Conservation (phyloP, 2,329 filamentous ascomycete genomes). For the Claviceps paspali region DNA sequence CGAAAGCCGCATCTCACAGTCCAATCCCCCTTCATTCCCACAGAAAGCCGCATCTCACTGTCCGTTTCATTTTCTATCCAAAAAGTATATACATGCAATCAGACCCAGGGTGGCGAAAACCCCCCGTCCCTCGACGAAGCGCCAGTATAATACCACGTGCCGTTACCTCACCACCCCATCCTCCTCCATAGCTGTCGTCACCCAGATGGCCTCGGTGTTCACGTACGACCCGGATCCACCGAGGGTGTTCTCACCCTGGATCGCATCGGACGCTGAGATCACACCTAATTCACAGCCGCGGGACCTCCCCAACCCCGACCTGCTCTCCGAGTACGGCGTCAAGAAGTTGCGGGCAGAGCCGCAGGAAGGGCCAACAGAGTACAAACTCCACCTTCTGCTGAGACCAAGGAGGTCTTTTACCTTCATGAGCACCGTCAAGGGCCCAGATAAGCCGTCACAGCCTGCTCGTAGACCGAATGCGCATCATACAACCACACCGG, state of each 20-base stretch:
- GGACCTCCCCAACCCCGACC: conserved; percentile 17
- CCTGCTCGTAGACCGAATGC: conserved; percentile 2
- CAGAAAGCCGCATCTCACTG: too few relatives aligned
- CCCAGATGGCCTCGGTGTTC: conserved; percentile 78
- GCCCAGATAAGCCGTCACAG: conserved; percentile 1
- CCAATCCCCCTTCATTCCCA: too few relatives aligned
- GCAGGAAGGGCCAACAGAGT: conserved; percentile 87
- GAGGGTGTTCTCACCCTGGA: conserved; percentile 82
- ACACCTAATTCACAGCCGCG: conserved; percentile 18
- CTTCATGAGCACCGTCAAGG: conserved; percentile 45
- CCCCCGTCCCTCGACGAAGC: too few relatives aligned
- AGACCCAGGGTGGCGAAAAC: too few relatives aligned
- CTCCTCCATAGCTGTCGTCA: not conserved
- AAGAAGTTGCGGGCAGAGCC: conserved; percentile 77
- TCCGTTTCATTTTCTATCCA: too few relatives aligned
- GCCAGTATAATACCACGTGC: too few relatives aligned
- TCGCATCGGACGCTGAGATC: conserved; percentile 34
- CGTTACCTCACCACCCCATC: too few relatives aligned
- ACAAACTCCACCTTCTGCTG: conserved; percentile 83
- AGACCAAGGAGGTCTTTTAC: conserved; percentile 62
- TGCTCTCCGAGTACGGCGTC: conserved; percentile 47
- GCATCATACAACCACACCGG: conserved; percentile 8
- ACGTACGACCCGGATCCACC: conserved; percentile 84
- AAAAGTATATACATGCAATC: too few relatives aligned
- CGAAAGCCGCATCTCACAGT: too few relatives aligned